Conservation (phyloP, 2,329 filamentous ascomycete genomes). For the Cordyceps militaris region DNA sequence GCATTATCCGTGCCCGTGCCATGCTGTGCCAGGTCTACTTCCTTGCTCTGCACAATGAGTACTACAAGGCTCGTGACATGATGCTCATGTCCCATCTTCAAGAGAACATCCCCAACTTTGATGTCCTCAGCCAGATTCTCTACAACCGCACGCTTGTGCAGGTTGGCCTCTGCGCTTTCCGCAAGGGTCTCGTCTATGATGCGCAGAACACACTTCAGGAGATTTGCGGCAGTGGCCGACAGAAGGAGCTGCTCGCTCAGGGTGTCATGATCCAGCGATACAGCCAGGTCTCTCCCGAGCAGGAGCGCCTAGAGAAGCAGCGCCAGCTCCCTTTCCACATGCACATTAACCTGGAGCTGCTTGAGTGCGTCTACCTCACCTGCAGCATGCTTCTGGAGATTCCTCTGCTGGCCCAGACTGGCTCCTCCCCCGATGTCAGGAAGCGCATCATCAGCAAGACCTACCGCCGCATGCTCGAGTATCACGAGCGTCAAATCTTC, state of each 20-base stretch:
- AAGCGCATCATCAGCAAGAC: constrained; percentile 99
- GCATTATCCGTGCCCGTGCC: constrained; percentile 89
- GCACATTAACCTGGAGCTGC: constrained; percentile 98
- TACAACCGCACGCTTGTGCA: constrained; percentile 98
- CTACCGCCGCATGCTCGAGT: constrained; percentile 97
- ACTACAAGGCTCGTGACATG: constrained; percentile 97
- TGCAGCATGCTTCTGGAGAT: constrained; percentile 99
- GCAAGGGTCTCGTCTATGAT: constrained; percentile 92
- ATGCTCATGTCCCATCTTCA: constrained; percentile 99
- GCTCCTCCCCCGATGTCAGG: constrained; percentile 92
- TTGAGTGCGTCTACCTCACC: constrained; percentile 97
- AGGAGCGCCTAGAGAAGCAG: constrained; percentile 94
- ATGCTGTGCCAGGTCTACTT: constrained; percentile 99
- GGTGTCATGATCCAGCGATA: constrained; percentile 98
- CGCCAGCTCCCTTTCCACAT: constrained; percentile 98
- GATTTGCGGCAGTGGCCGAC: constrained; percentile 92
- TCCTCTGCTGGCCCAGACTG: constrained; percentile 90
- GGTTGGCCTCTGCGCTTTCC: constrained; percentile 96
- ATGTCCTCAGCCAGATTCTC: constrained; percentile 93
- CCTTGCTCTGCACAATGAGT: constrained; percentile 92
- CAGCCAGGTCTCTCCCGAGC: constrained; percentile 91
- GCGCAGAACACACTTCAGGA: constrained; percentile 96
- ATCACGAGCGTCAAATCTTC: constrained; percentile 99
- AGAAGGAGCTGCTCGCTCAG: constrained; percentile 96
- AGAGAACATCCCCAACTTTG: constrained; percentile 93